Base-by-base conservation (phyloP, 2,329 filamentous ascomycete species). In the Colletotrichum shisoi region DNA sequence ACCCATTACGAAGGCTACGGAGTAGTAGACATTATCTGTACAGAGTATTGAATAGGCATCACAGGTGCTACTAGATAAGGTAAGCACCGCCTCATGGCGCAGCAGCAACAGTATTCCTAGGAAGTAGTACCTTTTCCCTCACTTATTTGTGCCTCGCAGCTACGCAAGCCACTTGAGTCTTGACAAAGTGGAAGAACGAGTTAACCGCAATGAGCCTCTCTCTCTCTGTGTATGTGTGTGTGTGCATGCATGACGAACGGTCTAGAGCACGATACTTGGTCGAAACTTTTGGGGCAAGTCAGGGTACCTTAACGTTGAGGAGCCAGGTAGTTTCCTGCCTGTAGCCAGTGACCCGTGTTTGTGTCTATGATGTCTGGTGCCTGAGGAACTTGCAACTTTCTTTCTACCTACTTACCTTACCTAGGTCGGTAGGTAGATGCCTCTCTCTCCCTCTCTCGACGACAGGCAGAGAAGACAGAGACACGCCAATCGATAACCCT, bases 221-320 rank as follows among this genome's bases (percentile, higher is more conserved):
- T n/a, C n/a, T n/a, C n/a, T n/a, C n/a, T 24, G 24, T 24, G 24
- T 24, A 3, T 24, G 24, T 24, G 52, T 27, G 27, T 11, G 31
- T 57, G 31, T 34, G 54, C 54, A 46, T 46, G 40, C 24, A 27
- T 40, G 44, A 59, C 27, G 57, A 49, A 49, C 31, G 44, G 42
- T 21, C 31, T 45, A 40, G 17, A 27, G 21, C 21, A 39, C 19
- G 37, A 13, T 54, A 54, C 52, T 40, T 51, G 21, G 27, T 37
- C 12, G 27, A 52, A 19, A 19, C 8, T 34, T 46, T 48, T 34
- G 24, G 3, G 3, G 42, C 42, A 19, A 17, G n/a, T 44, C 42
- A 44, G 17, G 48, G 17, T 51, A n/a, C n/a, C n/a, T n/a, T n/a
- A 19, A 17, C 7, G 31, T 34, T 51, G 24, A 6, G 27, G 27